phyloP scores from a whole-genome alignment of 2,329 filamentous ascomycete species.

The Alternaria infectoria region DNA sequence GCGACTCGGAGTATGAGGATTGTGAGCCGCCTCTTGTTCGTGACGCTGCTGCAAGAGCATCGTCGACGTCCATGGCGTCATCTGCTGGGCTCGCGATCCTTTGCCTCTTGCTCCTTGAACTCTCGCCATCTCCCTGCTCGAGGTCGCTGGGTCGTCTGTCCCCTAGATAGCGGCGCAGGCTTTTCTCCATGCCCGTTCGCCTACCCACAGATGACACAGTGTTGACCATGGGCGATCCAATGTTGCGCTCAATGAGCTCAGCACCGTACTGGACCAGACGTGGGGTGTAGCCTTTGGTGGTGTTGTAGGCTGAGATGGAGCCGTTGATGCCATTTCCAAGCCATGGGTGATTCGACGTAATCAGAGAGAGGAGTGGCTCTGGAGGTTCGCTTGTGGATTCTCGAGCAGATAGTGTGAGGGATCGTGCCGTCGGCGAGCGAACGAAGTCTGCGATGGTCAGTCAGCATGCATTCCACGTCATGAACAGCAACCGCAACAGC shows the following conservation, averaged over 20 bases:
- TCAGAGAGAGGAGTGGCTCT: conserved; percentile 83
- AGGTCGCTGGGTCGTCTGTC: conserved; percentile 61
- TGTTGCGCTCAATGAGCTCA: conserved; percentile 87
- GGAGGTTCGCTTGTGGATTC: conserved; percentile 56
- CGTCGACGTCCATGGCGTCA: conserved; percentile 58
- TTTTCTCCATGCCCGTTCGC: conserved; percentile 85
- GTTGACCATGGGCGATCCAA: conserved; percentile 81
- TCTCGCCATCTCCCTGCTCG: conserved; percentile 50
- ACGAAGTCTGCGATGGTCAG: conserved; percentile 49
- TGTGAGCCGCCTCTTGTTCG: conserved; percentile 63
- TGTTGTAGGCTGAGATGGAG: conserved; percentile 83
- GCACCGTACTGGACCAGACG: conserved; percentile 85
- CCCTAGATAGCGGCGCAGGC: conserved; percentile 79
- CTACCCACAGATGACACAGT: conserved; percentile 84
- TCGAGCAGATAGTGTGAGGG: conserved; percentile 41
- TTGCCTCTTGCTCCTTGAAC: conserved; percentile 50
- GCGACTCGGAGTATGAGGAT: conserved; percentile 72
- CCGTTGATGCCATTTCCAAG: conserved; percentile 84
- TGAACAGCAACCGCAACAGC: background rate
- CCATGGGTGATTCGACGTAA: conserved; percentile 87
- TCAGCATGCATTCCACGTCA: conserved; percentile 16
- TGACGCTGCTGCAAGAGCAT: conserved; percentile 37
- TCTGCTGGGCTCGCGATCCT: conserved; percentile 49
- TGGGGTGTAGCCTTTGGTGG: conserved; percentile 88
- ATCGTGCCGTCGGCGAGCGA: conserved; percentile 48